Evolutionary conservation across 306 rosid species (phyloP), one percentile per base, ranked within the genome.

Genomic region (Trifolium subterraneum): DNA sequence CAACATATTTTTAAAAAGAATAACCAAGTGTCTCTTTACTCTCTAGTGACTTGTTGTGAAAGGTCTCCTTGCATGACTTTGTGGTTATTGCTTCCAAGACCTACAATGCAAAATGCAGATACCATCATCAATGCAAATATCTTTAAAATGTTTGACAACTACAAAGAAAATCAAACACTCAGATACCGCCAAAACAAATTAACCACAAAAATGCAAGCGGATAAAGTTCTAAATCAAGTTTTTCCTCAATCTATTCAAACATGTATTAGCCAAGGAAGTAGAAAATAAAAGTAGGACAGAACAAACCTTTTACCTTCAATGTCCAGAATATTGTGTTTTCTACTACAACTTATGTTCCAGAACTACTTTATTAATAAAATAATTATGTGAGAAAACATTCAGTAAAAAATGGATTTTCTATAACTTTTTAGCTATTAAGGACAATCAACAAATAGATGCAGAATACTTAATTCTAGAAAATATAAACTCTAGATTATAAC

Each of bases 41-140:
- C 25, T 22, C 25, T 22, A 22, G 78, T 68, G 98, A 91, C 79
- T 93, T 96, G 29, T 91, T 83, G 81, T 93, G 88, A 71, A 86
- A 83, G 18, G 76, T 22, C 71, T 93, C 98, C 31, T 84, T 88
- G 77, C 97, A 89, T 38, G 72, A 79, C 54, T 89, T 91, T 9
- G 93, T 58, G 7, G 98, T 93, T 41, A 91, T 84, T 59, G 97
- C 96, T 84, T 93, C 98, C 88, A 93, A 85, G 68, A 93, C 88
- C 97, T 93, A 63, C 55, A 78, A 71, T 35, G 50, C 55, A 71
- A 33, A 70, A 55, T 19, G 18, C 68, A 73, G 20, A 80, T 48
- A 12, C 64, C 52, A 73, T 39, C 52, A 73, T 39, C 9, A 64
- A 59, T 62, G 47, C 47, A 69, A 56, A 38, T 31, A 54, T 10